A percentile compares a stretch with the other conserved stretches of the same genome.
Conservation (phyloP, 345 rosid species). For the Hibiscus tridactylites region DNA sequence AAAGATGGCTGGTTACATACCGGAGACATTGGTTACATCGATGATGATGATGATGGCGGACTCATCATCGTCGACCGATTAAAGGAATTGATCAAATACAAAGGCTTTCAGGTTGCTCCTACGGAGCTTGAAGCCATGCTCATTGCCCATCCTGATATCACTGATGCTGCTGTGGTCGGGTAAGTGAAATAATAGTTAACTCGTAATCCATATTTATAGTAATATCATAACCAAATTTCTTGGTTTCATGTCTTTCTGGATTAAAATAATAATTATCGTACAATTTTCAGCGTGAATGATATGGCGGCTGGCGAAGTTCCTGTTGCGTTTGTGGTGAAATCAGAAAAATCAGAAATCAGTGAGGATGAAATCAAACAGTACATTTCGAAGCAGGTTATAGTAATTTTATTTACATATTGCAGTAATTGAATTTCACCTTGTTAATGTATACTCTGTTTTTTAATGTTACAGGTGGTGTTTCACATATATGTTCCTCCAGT, state of each 20-base stretch:
- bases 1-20: conserved; percentile 64
- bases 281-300: conserved; percentile 45
- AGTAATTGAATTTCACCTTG: too few relatives aligned
- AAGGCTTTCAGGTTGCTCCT: conserved; percentile 72
- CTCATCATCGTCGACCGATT: conserved; percentile 67
- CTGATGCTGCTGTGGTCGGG: conserved; percentile 58
- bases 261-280: background rate
- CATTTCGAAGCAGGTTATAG: conserved; percentile 53
- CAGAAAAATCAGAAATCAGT: conserved; percentile 37
- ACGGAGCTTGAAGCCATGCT: conserved; percentile 72
- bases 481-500: background rate
- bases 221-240: background rate
- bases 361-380: conserved; percentile 59
- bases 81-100: conserved; percentile 67
- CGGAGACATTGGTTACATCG: conserved; percentile 59
- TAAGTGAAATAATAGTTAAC: conserved; percentile 20
- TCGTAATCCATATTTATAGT: background rate
- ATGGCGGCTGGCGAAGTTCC: conserved; percentile 68
- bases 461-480: too few relatives aligned
- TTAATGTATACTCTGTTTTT: too few relatives aligned
- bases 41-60: conserved; percentile 45
- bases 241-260: background rate
- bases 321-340: conserved; percentile 58
- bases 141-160: conserved; percentile 36
- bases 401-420: background rate